These are phyloP conservation scores for Parachaetomium inaequale DNA, from an alignment of 495 filamentous ascomycete species.

Conservation along the genomic window DNA sequence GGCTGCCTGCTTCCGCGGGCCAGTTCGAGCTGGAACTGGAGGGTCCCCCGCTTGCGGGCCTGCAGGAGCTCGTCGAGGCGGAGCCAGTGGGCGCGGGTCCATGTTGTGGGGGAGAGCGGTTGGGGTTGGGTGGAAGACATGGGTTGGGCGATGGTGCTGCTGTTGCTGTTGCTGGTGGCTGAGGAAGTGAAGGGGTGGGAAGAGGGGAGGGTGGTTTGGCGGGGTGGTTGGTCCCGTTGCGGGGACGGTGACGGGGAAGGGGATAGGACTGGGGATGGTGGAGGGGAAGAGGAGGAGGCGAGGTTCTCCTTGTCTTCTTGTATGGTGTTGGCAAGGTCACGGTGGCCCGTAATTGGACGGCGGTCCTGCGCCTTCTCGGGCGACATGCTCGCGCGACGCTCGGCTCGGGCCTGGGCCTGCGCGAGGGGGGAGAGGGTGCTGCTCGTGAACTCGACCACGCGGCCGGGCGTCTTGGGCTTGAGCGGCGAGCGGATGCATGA, in stretches of 20 bases:
- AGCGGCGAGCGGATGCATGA: slow-evolving; percentile 51
- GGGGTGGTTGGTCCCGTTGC: not conserved
- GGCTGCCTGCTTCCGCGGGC: too few species aligned
- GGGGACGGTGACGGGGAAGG: not conserved
- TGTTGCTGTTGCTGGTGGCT: slow-evolving; percentile 3
- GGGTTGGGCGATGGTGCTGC: slow-evolving; percentile 2
- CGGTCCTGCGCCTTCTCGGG: slow-evolving; percentile 20
- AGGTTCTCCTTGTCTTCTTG: slow-evolving; percentile 21
- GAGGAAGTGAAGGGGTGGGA: not conserved
- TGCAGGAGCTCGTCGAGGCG: slow-evolving; percentile 40
- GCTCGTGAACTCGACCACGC: slow-evolving; percentile 46
- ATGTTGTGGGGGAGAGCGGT: slow-evolving; percentile 34
- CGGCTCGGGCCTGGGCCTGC: slow-evolving; percentile 31
- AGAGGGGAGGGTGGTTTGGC: not conserved
- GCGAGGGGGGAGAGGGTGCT: slow-evolving; percentile 36
- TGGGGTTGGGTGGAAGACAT: slow-evolving; percentile 10
- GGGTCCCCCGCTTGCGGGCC: slow-evolving; percentile 26
- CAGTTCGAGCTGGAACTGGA: slow-evolving; percentile 28
- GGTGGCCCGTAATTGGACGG: not conserved
- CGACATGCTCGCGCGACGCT: slow-evolving; percentile 24
- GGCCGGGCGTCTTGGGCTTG: slow-evolving; percentile 47
- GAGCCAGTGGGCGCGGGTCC: slow-evolving; percentile 43
- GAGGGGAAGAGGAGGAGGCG: not conserved
- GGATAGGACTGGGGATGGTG: not conserved
- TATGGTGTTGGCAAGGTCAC: not conserved